Evolutionary conservation across 169 alveolate genomes (phyloP).

Genomic region (Plasmodium berghei): DNA sequence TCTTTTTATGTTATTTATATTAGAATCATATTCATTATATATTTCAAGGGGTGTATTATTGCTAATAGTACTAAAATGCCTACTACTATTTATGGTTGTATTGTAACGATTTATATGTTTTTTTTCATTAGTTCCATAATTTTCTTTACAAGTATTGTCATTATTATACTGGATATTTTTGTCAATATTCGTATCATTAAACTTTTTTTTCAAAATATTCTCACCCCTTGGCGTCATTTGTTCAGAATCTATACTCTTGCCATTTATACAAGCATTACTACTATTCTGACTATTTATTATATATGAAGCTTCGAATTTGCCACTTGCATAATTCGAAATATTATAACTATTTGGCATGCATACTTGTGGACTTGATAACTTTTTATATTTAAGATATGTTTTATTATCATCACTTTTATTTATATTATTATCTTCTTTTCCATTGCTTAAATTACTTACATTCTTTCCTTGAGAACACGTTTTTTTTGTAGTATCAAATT

Average conservation of each 20-base stretch:
- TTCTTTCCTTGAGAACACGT: not conserved
- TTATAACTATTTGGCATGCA: slow-evolving; percentile 1
- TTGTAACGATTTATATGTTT: not conserved
- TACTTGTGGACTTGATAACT: not conserved
- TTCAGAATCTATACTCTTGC: not conserved
- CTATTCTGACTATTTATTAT: slow-evolving; percentile 8
- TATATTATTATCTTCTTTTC: slow-evolving; percentile 12
- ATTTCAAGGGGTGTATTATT: not conserved
- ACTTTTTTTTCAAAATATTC: too few relatives aligned
- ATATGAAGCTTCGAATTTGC: slow-evolving; percentile 24
- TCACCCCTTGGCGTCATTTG: too few relatives aligned
- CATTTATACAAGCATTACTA: slow-evolving; percentile 8
- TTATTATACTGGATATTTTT: not conserved
- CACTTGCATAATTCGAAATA: slow-evolving; percentile 24
- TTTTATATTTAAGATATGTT: slow-evolving; percentile 5
- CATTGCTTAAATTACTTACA: slow-evolving; percentile 21
- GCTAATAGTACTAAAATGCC: not conserved
- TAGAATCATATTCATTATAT: slow-evolving; percentile 17
- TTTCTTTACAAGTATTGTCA: not conserved
- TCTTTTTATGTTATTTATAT: slow-evolving; percentile 46
- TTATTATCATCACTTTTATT: slow-evolving; percentile 2
- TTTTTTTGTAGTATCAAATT: slow-evolving; percentile 14
- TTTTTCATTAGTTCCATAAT: not conserved
- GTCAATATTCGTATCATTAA: not conserved
- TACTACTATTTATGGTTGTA: slow-evolving; percentile 11